Evolutionary conservation across 1,284 basidiomycete genomes (phyloP).

Genomic region (Moesziomyces antarcticus): DNA sequence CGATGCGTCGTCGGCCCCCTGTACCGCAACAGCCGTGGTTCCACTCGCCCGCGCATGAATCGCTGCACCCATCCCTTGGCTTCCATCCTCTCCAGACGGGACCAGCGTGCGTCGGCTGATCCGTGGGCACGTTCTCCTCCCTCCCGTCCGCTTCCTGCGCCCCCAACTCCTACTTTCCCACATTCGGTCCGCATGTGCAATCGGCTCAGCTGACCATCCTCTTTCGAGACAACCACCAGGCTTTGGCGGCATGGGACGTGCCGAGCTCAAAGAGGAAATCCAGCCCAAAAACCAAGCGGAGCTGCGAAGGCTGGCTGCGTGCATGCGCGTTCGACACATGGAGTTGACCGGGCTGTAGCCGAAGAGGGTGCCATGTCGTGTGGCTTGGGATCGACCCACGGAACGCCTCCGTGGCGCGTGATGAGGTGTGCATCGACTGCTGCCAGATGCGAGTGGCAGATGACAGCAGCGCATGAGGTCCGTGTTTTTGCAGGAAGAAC

Average conservation of each 20-base stretch:
- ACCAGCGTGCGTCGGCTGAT: neutral
- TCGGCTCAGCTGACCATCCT: no score
- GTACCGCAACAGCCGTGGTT: conserved; percentile 12
- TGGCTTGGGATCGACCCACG: neutral
- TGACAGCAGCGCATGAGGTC: no score
- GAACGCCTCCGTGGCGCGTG: neutral
- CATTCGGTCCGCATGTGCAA: neutral
- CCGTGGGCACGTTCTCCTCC: neutral
- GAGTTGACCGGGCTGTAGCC: neutral
- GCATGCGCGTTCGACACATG: neutral
- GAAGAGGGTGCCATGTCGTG: neutral
- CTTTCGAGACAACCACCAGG: no score
- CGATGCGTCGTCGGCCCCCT: conserved; percentile 3
- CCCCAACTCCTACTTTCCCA: no score
- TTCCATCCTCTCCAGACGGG: neutral
- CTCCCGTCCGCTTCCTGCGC: neutral
- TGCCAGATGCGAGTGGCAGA: neutral
- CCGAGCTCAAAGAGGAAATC: neutral
- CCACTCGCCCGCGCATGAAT: conserved; percentile 7
- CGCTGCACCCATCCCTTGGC: neutral
- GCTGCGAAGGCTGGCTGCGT: neutral
- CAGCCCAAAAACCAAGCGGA: neutral
- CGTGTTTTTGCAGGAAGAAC: no score
- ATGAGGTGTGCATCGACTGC: neutral
- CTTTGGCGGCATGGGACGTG: no score